Percentiles rank a stretch among this genome's conserved stretches.
phyloP scores from a whole-genome alignment of 2,329 filamentous ascomycete species.

The Dactylellina haptotyla region DNA sequence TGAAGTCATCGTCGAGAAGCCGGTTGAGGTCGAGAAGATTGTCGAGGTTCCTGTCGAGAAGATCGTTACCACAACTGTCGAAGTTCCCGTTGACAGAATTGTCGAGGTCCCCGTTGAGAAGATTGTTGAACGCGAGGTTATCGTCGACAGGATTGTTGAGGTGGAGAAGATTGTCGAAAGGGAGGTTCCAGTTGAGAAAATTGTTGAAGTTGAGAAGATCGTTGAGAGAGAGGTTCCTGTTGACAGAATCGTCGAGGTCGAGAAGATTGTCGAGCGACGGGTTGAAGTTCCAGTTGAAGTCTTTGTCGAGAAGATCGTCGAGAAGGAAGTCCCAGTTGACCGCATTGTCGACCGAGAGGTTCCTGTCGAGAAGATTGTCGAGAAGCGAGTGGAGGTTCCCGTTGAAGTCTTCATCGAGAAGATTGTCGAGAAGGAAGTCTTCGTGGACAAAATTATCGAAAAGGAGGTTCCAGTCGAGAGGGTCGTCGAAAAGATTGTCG shows the following conservation, averaged over 20 bases:
- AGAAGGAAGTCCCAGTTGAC: slow-evolving; percentile 38
- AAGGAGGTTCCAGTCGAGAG: slow-evolving; percentile 36
- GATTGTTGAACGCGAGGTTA: slow-evolving; percentile 43
- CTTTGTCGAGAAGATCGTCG: slow-evolving; percentile 41
- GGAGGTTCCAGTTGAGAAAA: slow-evolving; percentile 35
- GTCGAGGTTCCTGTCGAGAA: slow-evolving; percentile 23
- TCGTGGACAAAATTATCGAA: slow-evolving; percentile 6
- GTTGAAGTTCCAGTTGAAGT: slow-evolving; percentile 39
- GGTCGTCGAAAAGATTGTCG: slow-evolving; percentile 35
- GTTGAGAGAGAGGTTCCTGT: slow-evolving; percentile 30
- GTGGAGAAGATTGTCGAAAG: slow-evolving; percentile 48
- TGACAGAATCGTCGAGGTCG: slow-evolving; percentile 44
- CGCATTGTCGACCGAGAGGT: slow-evolving; percentile 37
- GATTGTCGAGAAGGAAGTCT: slow-evolving; percentile 31
- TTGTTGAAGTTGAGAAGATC: slow-evolving; percentile 23
- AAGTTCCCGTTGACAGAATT: background rate
- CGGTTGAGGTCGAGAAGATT: slow-evolving; percentile 23
- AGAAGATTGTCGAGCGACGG: slow-evolving; percentile 33
- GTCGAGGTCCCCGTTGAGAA: slow-evolving; percentile 20
- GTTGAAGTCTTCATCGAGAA: slow-evolving; percentile 46
- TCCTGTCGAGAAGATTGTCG: slow-evolving; percentile 35
- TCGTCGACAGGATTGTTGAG: slow-evolving; percentile 24
- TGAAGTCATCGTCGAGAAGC: slow-evolving; percentile 17
- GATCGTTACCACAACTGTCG: too few species aligned
- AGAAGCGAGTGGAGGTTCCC: slow-evolving; percentile 37